Evolutionary conservation across 441 rosid species (phyloP).

Genomic region (Pelargonium fulgidum): DNA sequence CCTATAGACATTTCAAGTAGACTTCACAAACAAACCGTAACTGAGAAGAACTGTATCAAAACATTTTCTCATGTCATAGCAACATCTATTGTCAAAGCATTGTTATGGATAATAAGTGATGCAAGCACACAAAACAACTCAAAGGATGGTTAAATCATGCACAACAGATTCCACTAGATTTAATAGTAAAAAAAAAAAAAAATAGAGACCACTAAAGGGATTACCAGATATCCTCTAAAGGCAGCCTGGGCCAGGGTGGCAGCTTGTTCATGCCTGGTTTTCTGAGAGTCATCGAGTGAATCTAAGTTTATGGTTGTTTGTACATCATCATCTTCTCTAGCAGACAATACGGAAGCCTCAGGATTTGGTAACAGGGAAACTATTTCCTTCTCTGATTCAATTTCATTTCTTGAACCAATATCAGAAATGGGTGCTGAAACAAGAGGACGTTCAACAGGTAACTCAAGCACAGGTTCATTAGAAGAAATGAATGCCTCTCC

Average conservation of each 20-base stretch:
- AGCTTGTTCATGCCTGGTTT: slow-evolving; percentile 46
- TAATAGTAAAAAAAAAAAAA: neutral
- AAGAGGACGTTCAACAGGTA: slow-evolving; percentile 29
- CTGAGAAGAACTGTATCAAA: too few relatives aligned
- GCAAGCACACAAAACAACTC: neutral
- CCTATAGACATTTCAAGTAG: too few relatives aligned
- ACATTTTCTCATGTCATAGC: too few relatives aligned
- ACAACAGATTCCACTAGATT: neutral
- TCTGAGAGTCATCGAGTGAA: slow-evolving; percentile 38
- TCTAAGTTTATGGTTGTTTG: slow-evolving; percentile 17
- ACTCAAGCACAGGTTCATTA: slow-evolving; percentile 22
- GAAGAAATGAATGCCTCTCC: slow-evolving; percentile 2
- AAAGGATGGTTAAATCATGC: neutral
- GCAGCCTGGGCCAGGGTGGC: slow-evolving; percentile 67
- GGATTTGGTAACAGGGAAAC: slow-evolving; percentile 25
- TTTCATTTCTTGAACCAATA: slow-evolving; percentile 25
- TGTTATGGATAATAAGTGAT: too few relatives aligned
- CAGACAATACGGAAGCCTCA: slow-evolving; percentile 27
- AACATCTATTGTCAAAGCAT: too few relatives aligned
- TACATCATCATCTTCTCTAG: slow-evolving; percentile 24
- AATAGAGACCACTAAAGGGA: neutral
- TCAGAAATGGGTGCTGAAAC: slow-evolving; percentile 27
- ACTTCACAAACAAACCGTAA: too few relatives aligned
- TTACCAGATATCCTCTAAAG: slow-evolving; percentile 74
- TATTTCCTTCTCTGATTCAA: slow-evolving; percentile 24